Evolutionary conservation across 2,329 filamentous ascomycete genomes (phyloP), one percentile per base, ranked within the genome.

Genomic region (Penicillium decumbens): DNA sequence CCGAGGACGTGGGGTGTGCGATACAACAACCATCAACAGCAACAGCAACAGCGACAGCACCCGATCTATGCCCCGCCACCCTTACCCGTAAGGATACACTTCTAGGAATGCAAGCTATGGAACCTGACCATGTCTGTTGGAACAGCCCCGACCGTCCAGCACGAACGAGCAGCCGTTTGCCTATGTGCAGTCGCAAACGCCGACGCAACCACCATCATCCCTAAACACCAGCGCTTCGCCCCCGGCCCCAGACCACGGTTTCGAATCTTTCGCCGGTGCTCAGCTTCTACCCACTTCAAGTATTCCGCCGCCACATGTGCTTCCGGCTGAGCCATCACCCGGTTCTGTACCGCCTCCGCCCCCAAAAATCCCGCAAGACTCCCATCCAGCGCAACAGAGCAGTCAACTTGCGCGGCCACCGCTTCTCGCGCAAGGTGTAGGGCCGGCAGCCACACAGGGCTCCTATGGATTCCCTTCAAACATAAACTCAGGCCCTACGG

Each of bases 1-100:
- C 70, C 70, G 12, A 63, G 67, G 13, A 58, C 59, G 13, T 76
- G 73, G 73, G 73, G 73, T 24, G 72, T 75, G 40, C 67, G 67
- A 45, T 75, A 72, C 52, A 74, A 72, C 49, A 18, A 18, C 15
- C 15, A 18, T 18, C 15, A 18, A 18, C 15, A 18, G 15, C 15
- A 18, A 18, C 66, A 65, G 42, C 65, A 65, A 33, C 59, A 62
- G 42, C 32, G 20, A 20, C 7, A 20, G 4, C 46, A 56, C 47
- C 58, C 56, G 47, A 55, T 53, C 8, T 53, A 61, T 27, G 54
- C 57, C 23, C 60, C 64, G 32, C 70, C 64, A 28, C 69, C 70
- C 24, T 58, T 74, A 20, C 71, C 71, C 10, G 71, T 72, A 63
- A 53, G 66, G 61, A 45, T 8, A 30, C 12, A 15, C 20, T 6